These are phyloP conservation scores for Pythium brachiatum DNA, from an alignment of 352 stramenopile genomes.

Conservation along the genomic window DNA sequence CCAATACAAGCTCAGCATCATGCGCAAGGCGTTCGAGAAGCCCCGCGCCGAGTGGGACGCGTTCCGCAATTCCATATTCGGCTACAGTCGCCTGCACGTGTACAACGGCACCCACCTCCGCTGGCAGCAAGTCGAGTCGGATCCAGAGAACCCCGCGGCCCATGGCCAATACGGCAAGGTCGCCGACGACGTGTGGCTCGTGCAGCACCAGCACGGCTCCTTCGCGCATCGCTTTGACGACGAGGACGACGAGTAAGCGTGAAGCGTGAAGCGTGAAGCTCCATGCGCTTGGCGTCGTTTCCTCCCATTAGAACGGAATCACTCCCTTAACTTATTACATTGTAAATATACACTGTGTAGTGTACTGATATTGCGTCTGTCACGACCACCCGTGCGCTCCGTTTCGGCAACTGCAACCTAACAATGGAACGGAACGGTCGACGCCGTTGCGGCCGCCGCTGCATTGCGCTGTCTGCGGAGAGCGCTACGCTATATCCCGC, in stretches of 20 bases:
- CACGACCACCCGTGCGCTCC: background rate
- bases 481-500: background rate
- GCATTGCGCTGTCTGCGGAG: background rate
- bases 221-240: slow-evolving; percentile 36
- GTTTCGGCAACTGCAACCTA: slow-evolving; percentile 6
- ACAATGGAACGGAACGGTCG: slow-evolving; percentile 7
- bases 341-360: background rate
- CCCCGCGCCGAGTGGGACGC: slow-evolving; percentile 63
- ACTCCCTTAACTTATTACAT: slow-evolving; percentile 3
- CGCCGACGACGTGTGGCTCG: slow-evolving; percentile 88
- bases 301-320: background rate
- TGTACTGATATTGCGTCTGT: background rate
- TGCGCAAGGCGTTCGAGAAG: slow-evolving; percentile 78
- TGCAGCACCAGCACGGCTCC: slow-evolving; percentile 89
- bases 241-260: slow-evolving; percentile 2
- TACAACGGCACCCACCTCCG: slow-evolving; percentile 87
- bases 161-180: slow-evolving; percentile 76
- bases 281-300: background rate
- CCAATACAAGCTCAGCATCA: slow-evolving; percentile 74
- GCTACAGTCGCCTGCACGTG: slow-evolving; percentile 82
- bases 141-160: slow-evolving; percentile 71
- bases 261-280: too few species aligned
- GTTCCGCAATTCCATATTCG: slow-evolving; percentile 87
- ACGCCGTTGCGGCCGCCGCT: background rate
- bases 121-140: slow-evolving; percentile 86